Percentiles rank a stretch among this genome's conserved stretches.
phyloP scores from a whole-genome alignment of 768 basidiomycete species.

The Strobilomyces dryophilus region DNA sequence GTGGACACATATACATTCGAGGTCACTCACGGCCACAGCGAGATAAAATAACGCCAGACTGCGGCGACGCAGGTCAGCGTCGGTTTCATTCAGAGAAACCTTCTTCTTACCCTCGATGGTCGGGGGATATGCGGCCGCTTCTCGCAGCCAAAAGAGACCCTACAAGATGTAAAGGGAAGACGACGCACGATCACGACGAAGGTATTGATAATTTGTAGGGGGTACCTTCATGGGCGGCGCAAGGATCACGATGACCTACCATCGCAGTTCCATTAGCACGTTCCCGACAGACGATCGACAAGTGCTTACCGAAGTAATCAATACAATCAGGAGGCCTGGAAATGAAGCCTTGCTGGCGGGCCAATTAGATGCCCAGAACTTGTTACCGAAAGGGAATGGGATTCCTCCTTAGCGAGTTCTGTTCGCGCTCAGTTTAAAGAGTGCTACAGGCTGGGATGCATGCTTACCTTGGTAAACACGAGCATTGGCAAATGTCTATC shows the following conservation, averaged over 20 bases:
- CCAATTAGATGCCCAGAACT: conserved; percentile 60
- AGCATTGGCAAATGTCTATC: conserved; percentile 44
- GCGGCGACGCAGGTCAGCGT: conserved; percentile 1
- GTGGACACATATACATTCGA: no score
- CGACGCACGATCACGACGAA: conserved; percentile 48
- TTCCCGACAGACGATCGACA: background rate
- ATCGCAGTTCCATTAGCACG: background rate
- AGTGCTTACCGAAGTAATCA: conserved; percentile 43
- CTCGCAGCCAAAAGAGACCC: conserved; percentile 55
- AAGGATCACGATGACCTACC: conserved; percentile 48
- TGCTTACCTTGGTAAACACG: conserved; percentile 47
- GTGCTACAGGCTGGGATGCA: background rate
- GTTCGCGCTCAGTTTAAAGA: background rate
- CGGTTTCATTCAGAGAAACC: background rate
- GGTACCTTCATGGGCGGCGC: conserved; percentile 45
- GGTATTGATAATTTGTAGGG: conserved; percentile 50
- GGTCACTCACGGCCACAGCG: conserved; percentile 38
- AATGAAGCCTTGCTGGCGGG: conserved; percentile 52
- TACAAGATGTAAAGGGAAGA: conserved; percentile 16
- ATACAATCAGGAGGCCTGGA: conserved; percentile 50
- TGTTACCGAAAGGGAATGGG: conserved; percentile 55
- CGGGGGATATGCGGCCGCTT: conserved; percentile 42
- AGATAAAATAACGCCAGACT: conserved; percentile 57
- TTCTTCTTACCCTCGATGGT: conserved; percentile 44
- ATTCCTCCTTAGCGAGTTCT: conserved; percentile 63